Evolutionary conservation across 2,329 filamentous ascomycete genomes (phyloP), one percentile per base, ranked within the genome.

Genomic region (Colletotrichum simmondsii): DNA sequence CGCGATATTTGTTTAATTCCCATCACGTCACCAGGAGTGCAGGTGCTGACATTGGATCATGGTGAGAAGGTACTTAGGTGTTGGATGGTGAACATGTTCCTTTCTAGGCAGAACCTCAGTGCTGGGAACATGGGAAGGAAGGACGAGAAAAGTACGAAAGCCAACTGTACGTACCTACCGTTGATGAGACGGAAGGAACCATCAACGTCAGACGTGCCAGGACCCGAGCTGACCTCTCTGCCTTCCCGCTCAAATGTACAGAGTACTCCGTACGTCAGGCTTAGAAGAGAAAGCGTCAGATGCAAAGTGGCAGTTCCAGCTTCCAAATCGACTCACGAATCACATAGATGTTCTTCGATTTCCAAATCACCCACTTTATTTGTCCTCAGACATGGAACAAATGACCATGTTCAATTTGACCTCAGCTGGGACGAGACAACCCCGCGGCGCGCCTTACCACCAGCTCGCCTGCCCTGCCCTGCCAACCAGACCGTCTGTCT

Each of bases 11-110:
- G n/a, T n/a, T 22, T 56, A 49, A 63, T 46, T 54, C 53, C 32
- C 19, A 70, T 70, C 65, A 60, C 70, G 70, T 65, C 70, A 70
- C 46, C 37, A 60, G 58, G 54, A 26, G 35, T 52, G 64, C 24
- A 14, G 54, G 35, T 62, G 42, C 58, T 58, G 65, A 69, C 57
- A 58, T 58, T 24, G 24, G 49, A 22, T 46, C 42, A 60, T 19
- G 54, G 5, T 12, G 35, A 28, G n/a, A 19, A 14, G 26, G 24
- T n/a, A 24, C 37, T 69, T 22, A 54, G 46, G 57, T 22, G 14
- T 7, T 24, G 37, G 37, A 42, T 42, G 37, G 19, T 28, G 53
- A 61, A 53, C 53, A 61, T 68, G 65, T 62, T 68, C 57, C 57
- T 68, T 49, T 19, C 42, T 22, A 49, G 32, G 32, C 37, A 42